phyloP scores from a whole-genome alignment of 129 eudicot species.

The Arctium lappa region DNA sequence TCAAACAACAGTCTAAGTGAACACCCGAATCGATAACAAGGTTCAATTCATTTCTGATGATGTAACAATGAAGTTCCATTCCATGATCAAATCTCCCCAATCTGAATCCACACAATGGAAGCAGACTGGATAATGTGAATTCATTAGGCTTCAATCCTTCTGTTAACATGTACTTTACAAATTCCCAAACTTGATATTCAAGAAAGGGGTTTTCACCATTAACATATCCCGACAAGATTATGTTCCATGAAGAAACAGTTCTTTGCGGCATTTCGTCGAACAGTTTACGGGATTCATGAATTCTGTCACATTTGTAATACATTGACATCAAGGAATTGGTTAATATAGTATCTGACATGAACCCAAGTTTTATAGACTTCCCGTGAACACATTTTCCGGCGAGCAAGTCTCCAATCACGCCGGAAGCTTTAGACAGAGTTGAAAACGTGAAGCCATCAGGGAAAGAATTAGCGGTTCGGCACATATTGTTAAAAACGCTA shows the following conservation, averaged over 20 bases:
- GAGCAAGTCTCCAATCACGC: constrained; percentile 29
- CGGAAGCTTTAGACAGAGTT: constrained; percentile 39
- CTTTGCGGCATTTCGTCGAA: constrained; percentile 77
- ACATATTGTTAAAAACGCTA: constrained; percentile 36
- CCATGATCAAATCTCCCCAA: constrained; percentile 35
- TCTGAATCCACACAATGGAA: constrained; percentile 41
- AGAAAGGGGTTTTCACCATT: neutral
- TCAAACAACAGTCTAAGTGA: constrained; percentile 51
- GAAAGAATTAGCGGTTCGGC: neutral
- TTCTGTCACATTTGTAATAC: constrained; percentile 48
- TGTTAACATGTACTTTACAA: constrained; percentile 40
- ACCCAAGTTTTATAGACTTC: constrained; percentile 40
- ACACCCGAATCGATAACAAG: constrained; percentile 28
- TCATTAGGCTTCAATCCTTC: constrained; percentile 53
- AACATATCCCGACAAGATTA: constrained; percentile 38
- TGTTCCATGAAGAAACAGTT: constrained; percentile 67
- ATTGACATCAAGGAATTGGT: constrained; percentile 51
- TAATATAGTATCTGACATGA: constrained; percentile 36
- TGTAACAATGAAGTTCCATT: constrained; percentile 59
- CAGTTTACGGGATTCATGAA: constrained; percentile 32
- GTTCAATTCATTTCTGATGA: constrained; percentile 36
- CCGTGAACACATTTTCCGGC: constrained; percentile 54
- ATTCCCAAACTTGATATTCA: constrained; percentile 15
- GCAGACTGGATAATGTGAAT: constrained; percentile 48
- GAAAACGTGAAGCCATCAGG: constrained; percentile 56